A percentile compares a stretch with the other conserved stretches of the same genome.
phyloP scores from a whole-genome alignment of 176 grass and related monocot genomes.

The Carex littledalei region DNA sequence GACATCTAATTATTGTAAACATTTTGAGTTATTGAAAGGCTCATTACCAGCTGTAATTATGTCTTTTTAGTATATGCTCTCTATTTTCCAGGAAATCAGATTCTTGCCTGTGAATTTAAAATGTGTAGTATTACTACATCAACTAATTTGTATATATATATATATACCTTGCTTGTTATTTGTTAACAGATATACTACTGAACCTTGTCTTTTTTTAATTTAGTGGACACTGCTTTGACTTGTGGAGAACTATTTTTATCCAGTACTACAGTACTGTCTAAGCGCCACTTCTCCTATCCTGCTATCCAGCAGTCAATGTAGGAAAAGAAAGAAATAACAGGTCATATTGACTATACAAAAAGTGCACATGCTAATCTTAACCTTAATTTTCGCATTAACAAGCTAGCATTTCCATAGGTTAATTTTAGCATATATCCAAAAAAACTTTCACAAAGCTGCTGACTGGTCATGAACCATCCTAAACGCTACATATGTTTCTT shows the following conservation, averaged over 20 bases:
- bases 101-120: too few relatives aligned
- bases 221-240: neutral
- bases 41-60: too few relatives aligned
- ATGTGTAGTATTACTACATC: too few relatives aligned
- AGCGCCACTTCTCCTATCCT: neutral
- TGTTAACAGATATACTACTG: too few relatives aligned
- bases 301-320: neutral
- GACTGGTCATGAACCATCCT: constrained; percentile 6
- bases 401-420: neutral
- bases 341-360: constrained; percentile 1
- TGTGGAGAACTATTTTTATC: neutral
- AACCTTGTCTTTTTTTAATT: neutral
- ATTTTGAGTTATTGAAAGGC: too few relatives aligned
- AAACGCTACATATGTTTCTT: neutral
- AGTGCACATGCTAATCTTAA: neutral
- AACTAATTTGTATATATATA: too few relatives aligned
- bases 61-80: too few relatives aligned
- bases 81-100: too few relatives aligned
- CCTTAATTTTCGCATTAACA: constrained; percentile 7
- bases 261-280: neutral
- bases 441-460: neutral
- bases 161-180: too few relatives aligned
- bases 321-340: constrained; percentile 2
- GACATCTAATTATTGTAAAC: too few relatives aligned
- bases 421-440: constrained; percentile 12